A percentile compares a stretch with the other conserved stretches of the same genome.
These are phyloP conservation scores for Evernia prunastri DNA, from an alignment of 495 filamentous ascomycete species.

Conservation along the genomic window DNA sequence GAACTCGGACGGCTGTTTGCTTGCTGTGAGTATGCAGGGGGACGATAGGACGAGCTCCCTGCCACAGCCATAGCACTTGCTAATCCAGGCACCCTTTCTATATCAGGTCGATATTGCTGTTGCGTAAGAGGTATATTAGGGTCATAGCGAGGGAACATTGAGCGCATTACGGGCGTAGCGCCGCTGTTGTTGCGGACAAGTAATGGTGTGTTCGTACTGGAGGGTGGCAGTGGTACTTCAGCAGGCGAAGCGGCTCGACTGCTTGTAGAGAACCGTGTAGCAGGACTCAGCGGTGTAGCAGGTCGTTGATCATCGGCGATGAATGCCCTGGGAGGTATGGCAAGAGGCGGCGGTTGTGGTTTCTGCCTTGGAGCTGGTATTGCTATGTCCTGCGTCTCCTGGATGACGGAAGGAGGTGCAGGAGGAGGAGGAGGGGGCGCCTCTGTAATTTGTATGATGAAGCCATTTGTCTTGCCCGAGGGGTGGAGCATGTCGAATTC, in stretches of 20 bases:
- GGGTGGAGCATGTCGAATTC: conserved; percentile 26
- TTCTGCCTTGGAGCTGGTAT: not conserved
- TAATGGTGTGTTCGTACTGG: conserved; percentile 20
- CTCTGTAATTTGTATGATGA: conserved; percentile 26
- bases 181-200: conserved; percentile 19
- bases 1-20: conserved; percentile 8
- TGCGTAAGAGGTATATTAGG: conserved; percentile 58
- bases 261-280: not conserved
- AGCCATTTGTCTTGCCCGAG: conserved; percentile 14
- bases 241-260: conserved; percentile 18
- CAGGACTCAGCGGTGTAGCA: conserved; percentile 13
- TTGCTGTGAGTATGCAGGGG: conserved; percentile 11
- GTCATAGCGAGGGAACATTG: conserved; percentile 81
- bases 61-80: conserved; percentile 19
- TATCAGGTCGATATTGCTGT: conserved; percentile 57
- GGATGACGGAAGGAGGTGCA: not conserved
- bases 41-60: conserved; percentile 17
- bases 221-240: conserved; percentile 17
- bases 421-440: conserved; percentile 8
- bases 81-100: conserved; percentile 16
- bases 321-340: conserved; percentile 23
- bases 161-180: conserved; percentile 46
- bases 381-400: not conserved
- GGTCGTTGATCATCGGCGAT: conserved; percentile 10
- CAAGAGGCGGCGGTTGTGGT: conserved; percentile 17